Percentiles rank a stretch among this genome's conserved stretches.
phyloP scores from a whole-genome alignment of 768 basidiomycete species.

The Chiua virens region DNA sequence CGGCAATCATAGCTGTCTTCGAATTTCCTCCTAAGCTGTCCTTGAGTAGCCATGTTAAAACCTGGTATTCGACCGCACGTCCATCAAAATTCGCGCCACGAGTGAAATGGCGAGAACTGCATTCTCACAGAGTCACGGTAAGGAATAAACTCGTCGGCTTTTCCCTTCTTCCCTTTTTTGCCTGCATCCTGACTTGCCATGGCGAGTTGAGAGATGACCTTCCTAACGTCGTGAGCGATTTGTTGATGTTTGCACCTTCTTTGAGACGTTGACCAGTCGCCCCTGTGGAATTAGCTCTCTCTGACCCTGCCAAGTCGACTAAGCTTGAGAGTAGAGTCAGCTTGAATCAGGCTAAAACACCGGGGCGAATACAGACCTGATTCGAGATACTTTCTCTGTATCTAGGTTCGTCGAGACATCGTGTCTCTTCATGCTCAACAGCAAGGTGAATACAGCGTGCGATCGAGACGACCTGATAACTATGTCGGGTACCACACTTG shows the following conservation, averaged over 20 bases:
- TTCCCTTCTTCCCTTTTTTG: conserved; percentile 89
- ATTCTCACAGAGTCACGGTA: conserved; percentile 90
- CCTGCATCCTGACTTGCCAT: conserved; percentile 50
- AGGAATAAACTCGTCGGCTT: conserved; percentile 90
- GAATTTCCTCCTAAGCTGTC: conserved; percentile 97
- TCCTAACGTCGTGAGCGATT: conserved; percentile 94
- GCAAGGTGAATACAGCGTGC: conserved; percentile 95
- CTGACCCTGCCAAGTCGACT: conserved; percentile 95
- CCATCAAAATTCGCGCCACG: conserved; percentile 4
- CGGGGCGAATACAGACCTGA: conserved; percentile 55
- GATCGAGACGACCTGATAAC: conserved; percentile 82
- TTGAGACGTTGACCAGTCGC: conserved; percentile 95
- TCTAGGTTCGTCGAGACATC: conserved; percentile 84
- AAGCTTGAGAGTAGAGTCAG: conserved; percentile 48
- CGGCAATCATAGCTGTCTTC: conserved; percentile 99
- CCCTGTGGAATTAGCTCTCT: conserved; percentile 96
- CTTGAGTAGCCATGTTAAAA: conserved; percentile 97
- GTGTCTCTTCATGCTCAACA: conserved; percentile 89
- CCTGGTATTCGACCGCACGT: conserved; percentile 42
- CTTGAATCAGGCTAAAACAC: background rate
- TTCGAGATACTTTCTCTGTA: conserved; percentile 98
- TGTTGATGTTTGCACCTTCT: conserved; percentile 99
- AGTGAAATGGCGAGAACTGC: background rate
- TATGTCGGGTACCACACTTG: conserved; percentile 2
- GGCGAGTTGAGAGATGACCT: conserved; percentile 93